Conservation (phyloP, 352 stramenopile species). For the Phytophthora litchii region DNA sequence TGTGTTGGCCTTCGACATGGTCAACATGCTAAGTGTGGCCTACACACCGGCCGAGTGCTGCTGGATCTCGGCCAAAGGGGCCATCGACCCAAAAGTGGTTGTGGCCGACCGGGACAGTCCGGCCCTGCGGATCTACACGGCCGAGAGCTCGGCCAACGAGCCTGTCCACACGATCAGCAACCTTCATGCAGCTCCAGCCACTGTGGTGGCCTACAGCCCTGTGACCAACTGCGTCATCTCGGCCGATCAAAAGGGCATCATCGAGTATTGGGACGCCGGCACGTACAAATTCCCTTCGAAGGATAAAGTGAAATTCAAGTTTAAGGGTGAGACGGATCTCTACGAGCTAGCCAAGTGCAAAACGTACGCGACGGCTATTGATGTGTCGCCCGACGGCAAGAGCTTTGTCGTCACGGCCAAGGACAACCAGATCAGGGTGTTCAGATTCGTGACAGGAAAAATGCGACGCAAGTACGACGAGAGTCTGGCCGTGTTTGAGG, state of each 20-base stretch:
- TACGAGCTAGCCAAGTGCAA: slow-evolving; percentile 95
- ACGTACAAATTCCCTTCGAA: slow-evolving; percentile 58
- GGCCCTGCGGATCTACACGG: slow-evolving; percentile 88
- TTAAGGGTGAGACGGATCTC: slow-evolving; percentile 97
- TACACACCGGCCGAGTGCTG: slow-evolving; percentile 75
- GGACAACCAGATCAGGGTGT: slow-evolving; percentile 92
- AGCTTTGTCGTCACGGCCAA: slow-evolving; percentile 87
- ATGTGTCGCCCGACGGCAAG: slow-evolving; percentile 66
- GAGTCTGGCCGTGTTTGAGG: slow-evolving; percentile 88
- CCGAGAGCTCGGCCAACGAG: slow-evolving; percentile 58
- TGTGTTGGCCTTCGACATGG: slow-evolving; percentile 98
- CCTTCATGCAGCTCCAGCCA: slow-evolving; percentile 93
- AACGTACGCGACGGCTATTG: slow-evolving; percentile 81
- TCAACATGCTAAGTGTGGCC: slow-evolving; percentile 93
- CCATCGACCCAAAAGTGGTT: slow-evolving; percentile 72
- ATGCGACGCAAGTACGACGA: slow-evolving; percentile 91
- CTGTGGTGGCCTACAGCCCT: slow-evolving; percentile 87
- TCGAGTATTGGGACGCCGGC: slow-evolving; percentile 94
- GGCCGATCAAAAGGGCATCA: slow-evolving; percentile 90
- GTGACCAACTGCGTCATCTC: slow-evolving; percentile 91
- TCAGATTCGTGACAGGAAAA: slow-evolving; percentile 89
- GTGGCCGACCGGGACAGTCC: slow-evolving; percentile 71
- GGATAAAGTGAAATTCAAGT: slow-evolving; percentile 77
- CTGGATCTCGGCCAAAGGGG: slow-evolving; percentile 72
- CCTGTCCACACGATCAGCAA: slow-evolving; percentile 73